Evolutionary conservation across 768 basidiomycete species (phyloP).

Genomic region (Termitomyces sp.): DNA sequence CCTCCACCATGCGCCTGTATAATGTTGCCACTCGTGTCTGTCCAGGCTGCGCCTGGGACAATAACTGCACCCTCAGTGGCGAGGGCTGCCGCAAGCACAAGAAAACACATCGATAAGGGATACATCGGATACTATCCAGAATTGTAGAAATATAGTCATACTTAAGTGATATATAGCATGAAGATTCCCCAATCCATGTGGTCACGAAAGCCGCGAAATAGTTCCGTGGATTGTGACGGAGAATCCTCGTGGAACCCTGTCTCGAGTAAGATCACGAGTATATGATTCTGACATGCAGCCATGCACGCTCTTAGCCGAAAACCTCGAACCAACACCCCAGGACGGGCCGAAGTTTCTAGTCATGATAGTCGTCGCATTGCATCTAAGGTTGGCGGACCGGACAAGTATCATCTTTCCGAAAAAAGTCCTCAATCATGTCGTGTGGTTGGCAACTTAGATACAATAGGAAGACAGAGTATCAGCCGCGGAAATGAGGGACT

Average conservation of each 20-base stretch:
- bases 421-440: not conserved
- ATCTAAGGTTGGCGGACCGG: not conserved
- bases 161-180: not conserved
- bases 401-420: not conserved
- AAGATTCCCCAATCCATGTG: not conserved
- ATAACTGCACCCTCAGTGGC: conserved; percentile 35
- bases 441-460: not conserved
- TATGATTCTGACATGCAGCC: not conserved
- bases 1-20: conserved; percentile 64
- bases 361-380: not conserved
- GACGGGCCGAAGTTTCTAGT: not conserved
- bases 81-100: conserved; percentile 6
- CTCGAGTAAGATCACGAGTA: not conserved
- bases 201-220: conserved; percentile 1
- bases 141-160: not conserved
- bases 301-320: not conserved
- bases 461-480: not conserved
- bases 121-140: not conserved
- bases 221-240: not conserved
- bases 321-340: not conserved
- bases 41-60: conserved; percentile 58
- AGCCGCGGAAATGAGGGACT: not conserved
- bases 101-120: conserved; percentile 2
- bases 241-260: not conserved
- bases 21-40: conserved; percentile 51